Evolutionary conservation across 2,329 filamentous ascomycete genomes (phyloP).

Genomic region (Aspergillus terreus): DNA sequence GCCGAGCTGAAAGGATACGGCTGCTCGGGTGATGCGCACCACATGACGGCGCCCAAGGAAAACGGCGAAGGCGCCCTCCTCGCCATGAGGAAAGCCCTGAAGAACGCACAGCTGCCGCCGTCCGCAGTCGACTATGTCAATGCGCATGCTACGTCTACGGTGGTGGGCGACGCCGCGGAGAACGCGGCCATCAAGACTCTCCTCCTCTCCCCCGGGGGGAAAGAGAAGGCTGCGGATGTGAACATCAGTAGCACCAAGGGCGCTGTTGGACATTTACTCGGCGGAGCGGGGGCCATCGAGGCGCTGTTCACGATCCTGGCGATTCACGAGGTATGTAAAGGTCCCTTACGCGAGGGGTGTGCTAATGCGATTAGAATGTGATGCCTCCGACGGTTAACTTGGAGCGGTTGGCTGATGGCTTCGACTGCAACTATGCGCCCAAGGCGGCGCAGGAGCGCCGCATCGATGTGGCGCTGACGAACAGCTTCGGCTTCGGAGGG

Average conservation of each 20-base stretch:
- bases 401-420: slow-evolving; percentile 59
- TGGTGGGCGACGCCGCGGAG: slow-evolving; percentile 82
- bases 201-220: slow-evolving; percentile 70
- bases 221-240: slow-evolving; percentile 58
- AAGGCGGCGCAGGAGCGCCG: slow-evolving; percentile 64
- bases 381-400: slow-evolving; percentile 88
- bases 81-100: slow-evolving; percentile 81
- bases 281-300: slow-evolving; percentile 87
- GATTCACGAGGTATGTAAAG: slow-evolving; percentile 65
- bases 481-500: slow-evolving; percentile 97
- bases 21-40: slow-evolving; percentile 82
- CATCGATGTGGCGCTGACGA: slow-evolving; percentile 76
- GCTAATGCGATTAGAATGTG: slow-evolving; percentile 17
- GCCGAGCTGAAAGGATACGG: slow-evolving; percentile 89
- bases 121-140: slow-evolving; percentile 83
- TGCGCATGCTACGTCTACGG: slow-evolving; percentile 87
- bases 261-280: slow-evolving; percentile 84
- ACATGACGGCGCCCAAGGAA: slow-evolving; percentile 85
- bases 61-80: slow-evolving; percentile 77
- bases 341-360: neutral
- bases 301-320: slow-evolving; percentile 80
- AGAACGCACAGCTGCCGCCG: slow-evolving; percentile 66
- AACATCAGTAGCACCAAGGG: slow-evolving; percentile 94
- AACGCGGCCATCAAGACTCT: slow-evolving; percentile 75
- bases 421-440: slow-evolving; percentile 83